Base-by-base conservation (phyloP, 1,284 basidiomycete genomes). In the Marasmius fiardii region DNA sequence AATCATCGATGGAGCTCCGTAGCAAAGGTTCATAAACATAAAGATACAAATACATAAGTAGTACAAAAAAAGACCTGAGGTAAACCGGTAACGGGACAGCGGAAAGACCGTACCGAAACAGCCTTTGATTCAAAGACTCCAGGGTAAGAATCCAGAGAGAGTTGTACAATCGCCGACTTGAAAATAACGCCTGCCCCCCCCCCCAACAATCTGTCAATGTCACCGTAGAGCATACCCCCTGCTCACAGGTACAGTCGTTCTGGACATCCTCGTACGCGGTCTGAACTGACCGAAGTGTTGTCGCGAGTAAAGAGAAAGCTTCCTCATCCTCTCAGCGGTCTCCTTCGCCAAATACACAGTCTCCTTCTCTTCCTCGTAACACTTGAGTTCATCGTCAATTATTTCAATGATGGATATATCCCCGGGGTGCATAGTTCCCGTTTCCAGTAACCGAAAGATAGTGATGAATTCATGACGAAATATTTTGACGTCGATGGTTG, bases 321-420 rank as follows among this genome's bases (percentile, higher is more conserved):
- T 74, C 59, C 79, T 74, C 56, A 86, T 63, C 37, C 76, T 76
- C 24, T 74, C 73, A 74, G 85, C 78, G 37, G 83, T 72, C 56
- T 82, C 76, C 58, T 76, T 78, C 10, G 84, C 79, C 45, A 87
- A 72, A 65, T 84, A 86, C 26, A 86, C 83, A 10, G 77, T 83
- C 57, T 77, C 85, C 56, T 73, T 80, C 35, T 86, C 83, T 61
- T 81, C 79, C 62, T 88, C 85, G 60, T 86, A 84, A 24, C 74
- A 75, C 45, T 77, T 72, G 49, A 73, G 67, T 28, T 67, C 67
- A 20, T 79, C 78, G 52, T 79, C 76, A 51, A 86, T 78, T 26
- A 71, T 64, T 65, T 84, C 80, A 49, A 86, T 69, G 59, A 86
- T 75, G 60, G 71, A 74, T 26, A 88, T 72, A 61, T 87, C 81